Evolutionary conservation across 495 filamentous ascomycete genomes (phyloP).

Genomic region (Penicillium lividum): DNA sequence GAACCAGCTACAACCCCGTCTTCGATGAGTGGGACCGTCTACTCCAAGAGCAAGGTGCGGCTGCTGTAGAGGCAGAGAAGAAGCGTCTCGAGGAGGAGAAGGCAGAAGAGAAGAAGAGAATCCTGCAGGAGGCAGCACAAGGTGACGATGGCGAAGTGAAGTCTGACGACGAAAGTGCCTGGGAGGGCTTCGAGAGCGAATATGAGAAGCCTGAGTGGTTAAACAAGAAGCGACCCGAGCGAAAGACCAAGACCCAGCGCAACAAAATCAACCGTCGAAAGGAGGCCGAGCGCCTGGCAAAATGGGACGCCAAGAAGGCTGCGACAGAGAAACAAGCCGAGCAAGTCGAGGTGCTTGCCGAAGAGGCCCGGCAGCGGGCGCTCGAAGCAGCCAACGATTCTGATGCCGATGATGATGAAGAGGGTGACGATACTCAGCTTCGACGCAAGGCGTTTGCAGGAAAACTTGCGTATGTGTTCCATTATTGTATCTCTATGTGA

Average conservation of each 20-base stretch:
- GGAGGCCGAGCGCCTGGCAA: conserved; percentile 72
- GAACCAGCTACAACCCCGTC: conserved; percentile 86
- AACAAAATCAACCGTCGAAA: conserved; percentile 88
- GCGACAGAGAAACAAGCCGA: conserved; percentile 65
- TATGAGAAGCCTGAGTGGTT: conserved; percentile 61
- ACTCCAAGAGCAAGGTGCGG: conserved; percentile 68
- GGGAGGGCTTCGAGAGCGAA: conserved; percentile 82
- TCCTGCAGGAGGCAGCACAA: conserved; percentile 57
- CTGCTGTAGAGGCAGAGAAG: conserved; percentile 77
- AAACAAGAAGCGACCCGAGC: conserved; percentile 69
- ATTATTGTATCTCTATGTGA: not conserved
- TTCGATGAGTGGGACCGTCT: conserved; percentile 82
- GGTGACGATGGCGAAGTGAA: conserved; percentile 67
- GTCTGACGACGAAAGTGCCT: conserved; percentile 82
- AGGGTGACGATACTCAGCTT: conserved; percentile 57
- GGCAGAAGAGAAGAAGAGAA: conserved; percentile 57
- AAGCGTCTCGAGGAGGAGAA: conserved; percentile 69
- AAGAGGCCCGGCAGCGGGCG: conserved; percentile 62
- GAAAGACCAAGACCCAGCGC: conserved; percentile 82
- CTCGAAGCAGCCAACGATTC: conserved; percentile 37
- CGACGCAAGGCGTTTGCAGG: conserved; percentile 68
- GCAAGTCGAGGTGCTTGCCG: conserved; percentile 64
- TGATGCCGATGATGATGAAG: conserved; percentile 57
- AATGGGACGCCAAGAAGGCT: conserved; percentile 71
- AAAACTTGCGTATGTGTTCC: conserved; percentile 58